Conservation (phyloP, 2,329 filamentous ascomycete species). For the Trichoderma simmonsii region DNA sequence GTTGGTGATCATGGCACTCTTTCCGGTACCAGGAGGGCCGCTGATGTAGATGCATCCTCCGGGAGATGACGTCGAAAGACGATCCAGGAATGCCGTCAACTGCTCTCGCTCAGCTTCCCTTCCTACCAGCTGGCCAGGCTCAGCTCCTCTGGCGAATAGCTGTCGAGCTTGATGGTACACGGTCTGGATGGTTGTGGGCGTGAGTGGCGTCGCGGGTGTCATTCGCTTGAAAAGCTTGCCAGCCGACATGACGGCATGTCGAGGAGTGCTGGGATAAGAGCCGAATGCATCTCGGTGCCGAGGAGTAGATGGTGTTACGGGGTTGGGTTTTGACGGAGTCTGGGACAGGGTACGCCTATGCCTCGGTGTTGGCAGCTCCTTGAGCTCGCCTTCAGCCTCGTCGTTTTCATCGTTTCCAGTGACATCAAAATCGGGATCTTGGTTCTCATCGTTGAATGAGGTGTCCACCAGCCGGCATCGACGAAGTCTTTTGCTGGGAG, state of each 20-base stretch:
- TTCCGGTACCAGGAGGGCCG: conserved; percentile 92
- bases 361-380: conserved; percentile 32
- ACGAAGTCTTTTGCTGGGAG: conserved; percentile 44
- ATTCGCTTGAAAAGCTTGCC: conserved; percentile 73
- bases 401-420: conserved; percentile 26
- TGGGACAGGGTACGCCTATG: conserved; percentile 29
- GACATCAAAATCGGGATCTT: conserved; percentile 41
- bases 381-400: conserved; percentile 43
- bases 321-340: conserved; percentile 41
- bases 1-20: conserved; percentile 88
- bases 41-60: conserved; percentile 91
- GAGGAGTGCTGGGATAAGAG: conserved; percentile 71
- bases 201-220: conserved; percentile 72
- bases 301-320: conserved; percentile 69
- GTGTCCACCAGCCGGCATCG: conserved; percentile 41
- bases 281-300: conserved; percentile 76
- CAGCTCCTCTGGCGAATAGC: conserved; percentile 76
- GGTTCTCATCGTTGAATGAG: conserved; percentile 65
- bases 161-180: conserved; percentile 86
- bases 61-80: conserved; percentile 55
- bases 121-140: conserved; percentile 72
- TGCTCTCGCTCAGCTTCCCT: conserved; percentile 67
- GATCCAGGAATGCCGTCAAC: conserved; percentile 65
- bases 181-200: conserved; percentile 66
- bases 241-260: conserved; percentile 75